Conservation (phyloP, 1,284 basidiomycete genomes). For the Phlebopus sp. region DNA sequence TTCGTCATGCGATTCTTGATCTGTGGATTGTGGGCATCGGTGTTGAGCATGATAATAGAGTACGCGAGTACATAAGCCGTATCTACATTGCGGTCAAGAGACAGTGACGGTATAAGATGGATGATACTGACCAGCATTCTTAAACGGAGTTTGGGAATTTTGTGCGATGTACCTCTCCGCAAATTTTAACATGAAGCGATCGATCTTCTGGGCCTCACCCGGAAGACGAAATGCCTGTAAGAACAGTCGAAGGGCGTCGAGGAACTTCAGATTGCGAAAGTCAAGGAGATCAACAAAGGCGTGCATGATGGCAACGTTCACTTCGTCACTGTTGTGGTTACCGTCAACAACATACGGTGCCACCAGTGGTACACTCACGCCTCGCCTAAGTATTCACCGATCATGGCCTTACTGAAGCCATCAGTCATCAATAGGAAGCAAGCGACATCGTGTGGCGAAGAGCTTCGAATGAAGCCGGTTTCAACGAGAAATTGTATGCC, state of each 20-base stretch:
- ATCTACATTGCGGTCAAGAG: slow-evolving; percentile 47
- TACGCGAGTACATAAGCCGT: slow-evolving; percentile 93
- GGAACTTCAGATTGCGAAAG: slow-evolving; percentile 77
- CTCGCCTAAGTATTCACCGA: slow-evolving; percentile 98
- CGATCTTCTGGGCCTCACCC: slow-evolving; percentile 96
- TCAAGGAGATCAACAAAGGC: slow-evolving; percentile 92
- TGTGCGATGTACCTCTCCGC: slow-evolving; percentile 91
- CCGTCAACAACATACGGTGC: slow-evolving; percentile 7
- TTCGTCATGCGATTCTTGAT: slow-evolving; percentile 93
- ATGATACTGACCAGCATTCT: slow-evolving; percentile 62
- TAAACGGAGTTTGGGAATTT: slow-evolving; percentile 80
- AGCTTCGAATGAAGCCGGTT: slow-evolving; percentile 83
- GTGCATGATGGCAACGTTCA: slow-evolving; percentile 92
- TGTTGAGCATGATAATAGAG: slow-evolving; percentile 93
- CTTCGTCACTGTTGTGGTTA: slow-evolving; percentile 62
- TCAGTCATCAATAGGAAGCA: slow-evolving; percentile 87
- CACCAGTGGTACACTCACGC: slow-evolving; percentile 53
- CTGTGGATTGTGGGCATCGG: slow-evolving; percentile 93
- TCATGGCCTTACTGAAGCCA: slow-evolving; percentile 92
- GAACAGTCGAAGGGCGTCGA: slow-evolving; percentile 85
- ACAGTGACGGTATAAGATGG: not conserved
- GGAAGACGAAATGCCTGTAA: slow-evolving; percentile 93
- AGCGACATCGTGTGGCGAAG: slow-evolving; percentile 80
- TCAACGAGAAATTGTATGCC: slow-evolving; percentile 90
- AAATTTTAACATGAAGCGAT: slow-evolving; percentile 98